These are phyloP conservation scores for Kazachstania africana DNA, from an alignment of 805 yeast species.

Conservation along the genomic window DNA sequence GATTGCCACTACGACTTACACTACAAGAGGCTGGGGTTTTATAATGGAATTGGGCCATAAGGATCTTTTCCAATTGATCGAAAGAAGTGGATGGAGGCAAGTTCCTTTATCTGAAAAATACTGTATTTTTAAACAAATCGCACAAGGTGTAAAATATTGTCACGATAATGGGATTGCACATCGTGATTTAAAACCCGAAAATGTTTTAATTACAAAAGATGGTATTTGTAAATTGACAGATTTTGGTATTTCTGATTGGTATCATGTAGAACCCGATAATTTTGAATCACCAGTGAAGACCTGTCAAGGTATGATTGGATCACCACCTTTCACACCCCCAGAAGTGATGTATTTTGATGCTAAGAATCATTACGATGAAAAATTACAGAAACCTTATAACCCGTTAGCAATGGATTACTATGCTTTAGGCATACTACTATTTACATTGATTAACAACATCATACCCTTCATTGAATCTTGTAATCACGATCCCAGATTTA, in stretches of 20 bases:
- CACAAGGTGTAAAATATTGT: slow-evolving; percentile 47
- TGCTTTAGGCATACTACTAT: slow-evolving; percentile 61
- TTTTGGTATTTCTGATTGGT: slow-evolving; percentile 65
- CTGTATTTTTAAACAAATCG: slow-evolving; percentile 60
- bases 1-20: slow-evolving; percentile 41
- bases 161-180: slow-evolving; percentile 63
- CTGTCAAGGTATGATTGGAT: slow-evolving; percentile 48
- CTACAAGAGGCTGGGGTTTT: slow-evolving; percentile 70
- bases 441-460: slow-evolving; percentile 45
- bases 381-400: slow-evolving; percentile 34
- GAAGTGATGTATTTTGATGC: slow-evolving; percentile 45
- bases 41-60: slow-evolving; percentile 56
- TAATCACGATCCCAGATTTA: slow-evolving; percentile 35
- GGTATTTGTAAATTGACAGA: slow-evolving; percentile 64
- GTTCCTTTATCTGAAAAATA: slow-evolving; percentile 40
- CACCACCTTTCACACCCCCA: slow-evolving; percentile 76
- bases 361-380: slow-evolving; percentile 25
- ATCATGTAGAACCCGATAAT: slow-evolving; percentile 44
- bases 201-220: slow-evolving; percentile 43
- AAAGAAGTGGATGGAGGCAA: slow-evolving; percentile 50
- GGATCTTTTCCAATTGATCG: slow-evolving; percentile 47
- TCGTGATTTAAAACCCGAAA: slow-evolving; percentile 68
- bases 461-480: slow-evolving; percentile 51
- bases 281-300: slow-evolving; percentile 29
- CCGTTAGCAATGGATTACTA: slow-evolving; percentile 63